These are phyloP conservation scores for Penicillium robsamsonii DNA, from an alignment of 495 filamentous ascomycete species.

Conservation along the genomic window DNA sequence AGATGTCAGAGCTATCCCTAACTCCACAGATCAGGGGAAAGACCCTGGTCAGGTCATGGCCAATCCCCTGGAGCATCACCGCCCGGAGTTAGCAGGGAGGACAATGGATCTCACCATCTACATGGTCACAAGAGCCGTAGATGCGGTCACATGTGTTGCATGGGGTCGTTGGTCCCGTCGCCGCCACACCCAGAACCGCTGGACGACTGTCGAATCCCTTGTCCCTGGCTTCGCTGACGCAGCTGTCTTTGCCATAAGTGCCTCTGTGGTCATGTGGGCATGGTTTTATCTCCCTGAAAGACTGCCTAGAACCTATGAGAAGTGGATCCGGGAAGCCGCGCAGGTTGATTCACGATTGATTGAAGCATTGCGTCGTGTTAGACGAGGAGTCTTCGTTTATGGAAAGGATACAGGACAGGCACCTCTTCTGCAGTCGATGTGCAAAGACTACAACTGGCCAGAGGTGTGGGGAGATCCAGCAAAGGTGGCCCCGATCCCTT, in stretches of 20 bases:
- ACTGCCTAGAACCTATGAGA: slow-evolving; percentile 73
- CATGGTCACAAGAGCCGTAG: slow-evolving; percentile 69
- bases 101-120: slow-evolving; percentile 88
- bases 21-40: slow-evolving; percentile 6
- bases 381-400: slow-evolving; percentile 64
- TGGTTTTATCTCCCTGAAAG: slow-evolving; percentile 76
- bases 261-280: slow-evolving; percentile 85
- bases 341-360: slow-evolving; percentile 78
- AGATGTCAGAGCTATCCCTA: slow-evolving; percentile 5
- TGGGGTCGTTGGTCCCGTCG: slow-evolving; percentile 53
- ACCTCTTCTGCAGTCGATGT: slow-evolving; percentile 69
- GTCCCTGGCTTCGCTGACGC: slow-evolving; percentile 60
- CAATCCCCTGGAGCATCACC: slow-evolving; percentile 18
- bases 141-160: slow-evolving; percentile 63
- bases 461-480: slow-evolving; percentile 73
- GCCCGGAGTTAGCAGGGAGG: slow-evolving; percentile 58
- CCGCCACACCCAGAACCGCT: slow-evolving; percentile 37
- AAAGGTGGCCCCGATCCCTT: slow-evolving; percentile 73
- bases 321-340: slow-evolving; percentile 80
- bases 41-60: slow-evolving; percentile 43
- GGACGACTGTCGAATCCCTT: slow-evolving; percentile 51
- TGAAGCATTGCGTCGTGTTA: slow-evolving; percentile 66
- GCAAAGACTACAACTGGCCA: slow-evolving; percentile 68
- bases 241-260: slow-evolving; percentile 71
- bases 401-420: slow-evolving; percentile 76